Conservation (phyloP, 306 rosid species). For the Cyclanthera cordifolia region DNA sequence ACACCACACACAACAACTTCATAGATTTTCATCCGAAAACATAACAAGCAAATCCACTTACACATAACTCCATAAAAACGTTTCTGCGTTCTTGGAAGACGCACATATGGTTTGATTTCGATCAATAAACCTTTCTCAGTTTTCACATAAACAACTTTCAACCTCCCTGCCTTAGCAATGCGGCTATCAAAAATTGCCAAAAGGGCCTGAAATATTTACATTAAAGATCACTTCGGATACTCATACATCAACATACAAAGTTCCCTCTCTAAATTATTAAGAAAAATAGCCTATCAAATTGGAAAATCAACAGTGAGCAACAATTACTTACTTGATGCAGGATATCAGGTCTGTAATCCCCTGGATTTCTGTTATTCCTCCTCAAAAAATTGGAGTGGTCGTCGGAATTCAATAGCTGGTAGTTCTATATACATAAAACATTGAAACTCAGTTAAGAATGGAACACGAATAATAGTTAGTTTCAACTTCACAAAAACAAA, state of each 20-base stretch:
- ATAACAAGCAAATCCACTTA: slow-evolving; percentile 27
- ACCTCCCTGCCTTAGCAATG: slow-evolving; percentile 67
- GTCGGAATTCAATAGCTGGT: slow-evolving; percentile 72
- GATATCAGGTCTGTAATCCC: slow-evolving; percentile 72
- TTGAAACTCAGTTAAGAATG: background rate
- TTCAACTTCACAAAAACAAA: background rate
- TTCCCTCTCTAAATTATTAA: background rate
- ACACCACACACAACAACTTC: too few relatives aligned
- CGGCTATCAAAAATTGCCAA: slow-evolving; percentile 71
- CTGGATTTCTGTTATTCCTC: slow-evolving; percentile 55
- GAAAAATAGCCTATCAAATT: background rate
- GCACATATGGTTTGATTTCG: slow-evolving; percentile 69
- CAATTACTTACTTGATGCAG: slow-evolving; percentile 53
- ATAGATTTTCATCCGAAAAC: too few relatives aligned
- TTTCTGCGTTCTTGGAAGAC: slow-evolving; percentile 80
- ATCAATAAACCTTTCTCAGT: slow-evolving; percentile 69
- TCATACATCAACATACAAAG: background rate
- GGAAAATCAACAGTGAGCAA: background rate
- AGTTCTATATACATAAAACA: slow-evolving; percentile 31
- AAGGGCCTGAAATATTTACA: slow-evolving; percentile 45
- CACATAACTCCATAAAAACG: slow-evolving; percentile 78
- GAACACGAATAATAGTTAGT: background rate
- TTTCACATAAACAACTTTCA: slow-evolving; percentile 60
- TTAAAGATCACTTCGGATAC: background rate
- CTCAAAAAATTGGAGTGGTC: slow-evolving; percentile 59